Conservation (phyloP, 805 yeast genomes). For the Saturnispora diversa region DNA sequence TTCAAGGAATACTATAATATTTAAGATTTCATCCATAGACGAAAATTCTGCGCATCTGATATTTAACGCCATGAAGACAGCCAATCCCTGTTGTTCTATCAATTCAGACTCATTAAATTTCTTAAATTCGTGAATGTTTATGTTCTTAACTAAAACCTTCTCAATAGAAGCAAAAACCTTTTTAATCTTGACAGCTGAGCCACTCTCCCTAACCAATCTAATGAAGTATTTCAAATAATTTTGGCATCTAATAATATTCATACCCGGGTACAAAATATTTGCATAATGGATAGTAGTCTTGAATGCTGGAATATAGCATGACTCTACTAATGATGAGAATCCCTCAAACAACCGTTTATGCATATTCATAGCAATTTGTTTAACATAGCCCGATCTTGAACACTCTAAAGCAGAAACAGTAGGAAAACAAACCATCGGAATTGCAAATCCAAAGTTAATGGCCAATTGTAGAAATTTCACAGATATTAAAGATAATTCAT, state of each 20-base stretch:
- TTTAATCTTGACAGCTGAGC: neutral
- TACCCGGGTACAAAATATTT: constrained; percentile 18
- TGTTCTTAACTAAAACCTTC: constrained; percentile 1
- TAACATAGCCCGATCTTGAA: constrained; percentile 37
- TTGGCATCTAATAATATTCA: constrained; percentile 25
- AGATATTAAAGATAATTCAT: constrained; percentile 38
- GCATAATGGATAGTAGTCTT: constrained; percentile 44
- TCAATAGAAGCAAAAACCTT: constrained; percentile 2
- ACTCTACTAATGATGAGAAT: constrained; percentile 64
- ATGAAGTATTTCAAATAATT: constrained; percentile 35
- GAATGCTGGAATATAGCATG: constrained; percentile 57
- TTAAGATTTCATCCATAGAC: constrained; percentile 45
- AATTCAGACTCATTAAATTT: neutral
- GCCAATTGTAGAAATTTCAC: constrained; percentile 48
- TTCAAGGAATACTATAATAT: constrained; percentile 38
- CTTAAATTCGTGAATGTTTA: constrained; percentile 4
- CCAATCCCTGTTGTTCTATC: constrained; percentile 20
- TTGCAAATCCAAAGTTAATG: constrained; percentile 60
- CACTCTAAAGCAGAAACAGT: constrained; percentile 65
- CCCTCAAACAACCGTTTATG: constrained; percentile 52
- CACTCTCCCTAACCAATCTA: constrained; percentile 34
- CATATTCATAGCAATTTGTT: constrained; percentile 41
- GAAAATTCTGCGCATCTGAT: constrained; percentile 33
- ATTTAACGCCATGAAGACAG: constrained; percentile 33
- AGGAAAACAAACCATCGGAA: constrained; percentile 63